These are phyloP conservation scores for Heliocybe sulcata DNA, from an alignment of 1,284 basidiomycete species.

Conservation along the genomic window DNA sequence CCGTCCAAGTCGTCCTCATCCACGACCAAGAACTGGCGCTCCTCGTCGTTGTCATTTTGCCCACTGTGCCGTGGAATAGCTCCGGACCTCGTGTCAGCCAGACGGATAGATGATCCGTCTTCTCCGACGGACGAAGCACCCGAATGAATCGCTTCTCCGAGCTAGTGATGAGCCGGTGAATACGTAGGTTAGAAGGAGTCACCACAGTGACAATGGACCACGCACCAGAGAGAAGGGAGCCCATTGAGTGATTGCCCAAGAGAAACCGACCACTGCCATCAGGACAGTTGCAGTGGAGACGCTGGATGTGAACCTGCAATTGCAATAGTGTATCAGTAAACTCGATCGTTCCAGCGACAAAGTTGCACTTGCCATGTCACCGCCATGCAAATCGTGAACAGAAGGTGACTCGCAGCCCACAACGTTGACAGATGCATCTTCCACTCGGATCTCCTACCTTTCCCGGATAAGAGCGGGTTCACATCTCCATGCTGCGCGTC, in stretches of 20 bases:
- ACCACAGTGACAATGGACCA: slow-evolving; percentile 8
- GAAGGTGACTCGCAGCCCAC: slow-evolving; percentile 72
- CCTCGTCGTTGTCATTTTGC: background rate
- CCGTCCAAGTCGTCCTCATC: background rate
- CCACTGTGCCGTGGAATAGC: background rate
- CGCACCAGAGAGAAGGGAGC: slow-evolving; percentile 70
- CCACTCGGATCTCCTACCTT: slow-evolving; percentile 20
- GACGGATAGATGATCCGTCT: slow-evolving; percentile 38
- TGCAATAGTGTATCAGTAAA: background rate
- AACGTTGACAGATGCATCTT: slow-evolving; percentile 56
- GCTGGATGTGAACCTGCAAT: slow-evolving; percentile 31
- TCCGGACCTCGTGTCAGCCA: slow-evolving; percentile 31
- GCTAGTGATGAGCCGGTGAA: slow-evolving; percentile 26
- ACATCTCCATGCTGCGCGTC: slow-evolving; percentile 14
- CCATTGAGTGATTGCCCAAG: slow-evolving; percentile 79
- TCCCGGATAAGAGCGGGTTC: slow-evolving; percentile 10
- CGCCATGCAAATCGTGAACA: slow-evolving; percentile 66
- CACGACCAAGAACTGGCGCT: background rate
- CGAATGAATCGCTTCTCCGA: slow-evolving; percentile 66
- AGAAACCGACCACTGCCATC: slow-evolving; percentile 63
- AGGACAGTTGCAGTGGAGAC: slow-evolving; percentile 59
- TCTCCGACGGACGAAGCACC: slow-evolving; percentile 31
- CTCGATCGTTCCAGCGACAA: background rate
- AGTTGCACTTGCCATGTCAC: slow-evolving; percentile 58
- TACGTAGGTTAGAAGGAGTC: background rate